Evolutionary conservation across 2,329 filamentous ascomycete species (phyloP).

Genomic region (Alternaria incomplexa): DNA sequence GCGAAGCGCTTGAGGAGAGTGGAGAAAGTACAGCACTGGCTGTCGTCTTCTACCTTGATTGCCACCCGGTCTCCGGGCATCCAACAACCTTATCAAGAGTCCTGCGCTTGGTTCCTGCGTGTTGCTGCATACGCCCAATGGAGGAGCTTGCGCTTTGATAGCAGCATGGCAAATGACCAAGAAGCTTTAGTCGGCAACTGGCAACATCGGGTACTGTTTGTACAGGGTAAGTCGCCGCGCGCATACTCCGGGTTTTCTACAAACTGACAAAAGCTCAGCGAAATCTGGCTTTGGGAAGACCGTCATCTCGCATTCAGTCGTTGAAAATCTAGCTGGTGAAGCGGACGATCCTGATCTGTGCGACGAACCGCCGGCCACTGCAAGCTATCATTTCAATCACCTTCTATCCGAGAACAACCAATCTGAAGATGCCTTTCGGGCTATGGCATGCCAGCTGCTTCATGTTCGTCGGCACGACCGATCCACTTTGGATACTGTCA

Average conservation of each 20-base stretch:
- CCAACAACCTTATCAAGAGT: constrained; percentile 18
- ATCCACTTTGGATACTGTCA: constrained; percentile 33
- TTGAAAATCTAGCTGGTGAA: constrained; percentile 28
- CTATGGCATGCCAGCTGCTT: constrained; percentile 34
- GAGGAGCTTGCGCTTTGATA: constrained; percentile 28
- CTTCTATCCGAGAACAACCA: constrained; percentile 20
- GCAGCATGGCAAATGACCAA: constrained; percentile 23
- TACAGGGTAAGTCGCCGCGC: constrained; percentile 29
- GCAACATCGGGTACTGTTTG: constrained; percentile 38
- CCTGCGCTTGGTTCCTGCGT: constrained; percentile 37
- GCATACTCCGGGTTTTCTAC: neutral
- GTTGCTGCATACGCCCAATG: constrained; percentile 29
- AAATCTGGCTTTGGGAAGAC: constrained; percentile 41
- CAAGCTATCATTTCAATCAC: constrained; percentile 33
- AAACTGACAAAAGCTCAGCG: constrained; percentile 22
- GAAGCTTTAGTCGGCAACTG: constrained; percentile 23
- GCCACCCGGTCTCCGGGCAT: constrained; percentile 13
- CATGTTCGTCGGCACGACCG: constrained; percentile 30
- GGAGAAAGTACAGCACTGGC: constrained; percentile 34
- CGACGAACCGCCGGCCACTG: constrained; percentile 28
- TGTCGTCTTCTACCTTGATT: constrained; percentile 21
- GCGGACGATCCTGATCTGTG: constrained; percentile 30
- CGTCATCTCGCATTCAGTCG: constrained; percentile 29
- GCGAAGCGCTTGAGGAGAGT: constrained; percentile 32
- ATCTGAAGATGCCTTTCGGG: constrained; percentile 31